Percentiles rank a stretch among this genome's conserved stretches.
Evolutionary conservation across 2,329 filamentous ascomycete species (phyloP).

Genomic region (Sporothrix variecibatus): DNA sequence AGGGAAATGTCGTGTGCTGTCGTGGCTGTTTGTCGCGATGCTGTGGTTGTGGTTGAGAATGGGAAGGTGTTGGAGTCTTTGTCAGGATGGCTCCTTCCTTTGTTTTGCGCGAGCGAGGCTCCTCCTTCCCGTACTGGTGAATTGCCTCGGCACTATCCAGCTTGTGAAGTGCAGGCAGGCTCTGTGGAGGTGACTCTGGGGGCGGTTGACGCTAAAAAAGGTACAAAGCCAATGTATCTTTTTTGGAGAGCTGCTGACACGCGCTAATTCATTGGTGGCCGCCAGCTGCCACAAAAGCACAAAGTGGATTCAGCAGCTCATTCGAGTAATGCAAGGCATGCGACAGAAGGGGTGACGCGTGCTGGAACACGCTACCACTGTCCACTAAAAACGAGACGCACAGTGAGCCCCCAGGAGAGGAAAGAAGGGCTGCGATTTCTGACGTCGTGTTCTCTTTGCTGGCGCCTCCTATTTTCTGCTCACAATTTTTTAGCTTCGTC

Average conservation of each 20-base stretch:
- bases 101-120: not conserved
- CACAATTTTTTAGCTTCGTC: slow-evolving; percentile 1
- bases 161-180: slow-evolving; percentile 12
- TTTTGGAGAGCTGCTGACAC: not conserved
- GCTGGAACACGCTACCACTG: not conserved
- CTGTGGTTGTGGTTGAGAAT: not conserved
- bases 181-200: not conserved
- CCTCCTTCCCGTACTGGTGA: not conserved
- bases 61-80: not conserved
- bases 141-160: slow-evolving; percentile 22
- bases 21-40: slow-evolving; percentile 2
- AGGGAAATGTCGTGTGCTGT: not conserved
- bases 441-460: slow-evolving; percentile 28
- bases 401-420: not conserved
- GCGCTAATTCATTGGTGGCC: slow-evolving; percentile 1
- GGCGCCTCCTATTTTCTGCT: slow-evolving; percentile 10
- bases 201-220: not conserved
- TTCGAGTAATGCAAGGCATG: not conserved
- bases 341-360: not conserved
- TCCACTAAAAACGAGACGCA: not conserved
- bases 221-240: slow-evolving; percentile 12
- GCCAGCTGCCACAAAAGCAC: not conserved
- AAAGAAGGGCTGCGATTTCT: slow-evolving; percentile 15
- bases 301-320: not conserved
- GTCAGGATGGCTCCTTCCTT: not conserved